Base-by-base conservation (phyloP, 768 basidiomycete genomes). In the Dacryopinax spathularia region DNA sequence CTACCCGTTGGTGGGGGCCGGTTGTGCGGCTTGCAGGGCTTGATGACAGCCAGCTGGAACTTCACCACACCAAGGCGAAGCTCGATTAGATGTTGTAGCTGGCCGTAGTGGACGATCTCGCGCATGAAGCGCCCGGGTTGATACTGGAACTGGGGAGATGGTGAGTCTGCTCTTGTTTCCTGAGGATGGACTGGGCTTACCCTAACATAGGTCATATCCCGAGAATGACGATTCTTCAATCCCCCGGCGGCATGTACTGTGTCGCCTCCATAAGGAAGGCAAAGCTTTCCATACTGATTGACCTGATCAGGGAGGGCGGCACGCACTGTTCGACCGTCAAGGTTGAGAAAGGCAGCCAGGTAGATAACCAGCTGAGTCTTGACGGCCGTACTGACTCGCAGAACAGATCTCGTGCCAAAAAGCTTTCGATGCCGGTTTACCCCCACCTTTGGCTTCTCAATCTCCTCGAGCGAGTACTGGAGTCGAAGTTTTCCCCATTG, bases 401-500 rank as follows among this genome's bases (percentile, higher is more conserved):
- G 22, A 7, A 22, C n/a, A 44, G 43, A 15, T 22, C 22, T 44
- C 25, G 43, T 12, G 43, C 13, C 9, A 7, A 44, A 6, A 12
- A 44, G 43, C 43, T 44, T 9, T 6, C n/a, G 13, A 9, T 44
- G 13, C 22, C 25, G 9, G 22, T 44, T 22, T 22, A 7, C 43
- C 7, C n/a, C n/a, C n/a, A n/a, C n/a, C n/a, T n/a, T 44, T 22
- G 13, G 12, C 22, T 22, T 44, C 43, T 37, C n/a, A 10, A 37
- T n/a, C 36, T n/a, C 36, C 36, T n/a, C 36, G 12, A 10, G 22
- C 7, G 43, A 7, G 7, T 15, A 20, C 43, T 44, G 12, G 13
- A 9, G 43, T 15, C 7, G n/a, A 12, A 44, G 25, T 12, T 7
- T 44, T 20, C 25, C 10, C 43, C 43, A 44, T 61, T 73, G 73